phyloP scores from a whole-genome alignment of 2,329 filamentous ascomycete genomes.

The Colletotrichum theobromicola region DNA sequence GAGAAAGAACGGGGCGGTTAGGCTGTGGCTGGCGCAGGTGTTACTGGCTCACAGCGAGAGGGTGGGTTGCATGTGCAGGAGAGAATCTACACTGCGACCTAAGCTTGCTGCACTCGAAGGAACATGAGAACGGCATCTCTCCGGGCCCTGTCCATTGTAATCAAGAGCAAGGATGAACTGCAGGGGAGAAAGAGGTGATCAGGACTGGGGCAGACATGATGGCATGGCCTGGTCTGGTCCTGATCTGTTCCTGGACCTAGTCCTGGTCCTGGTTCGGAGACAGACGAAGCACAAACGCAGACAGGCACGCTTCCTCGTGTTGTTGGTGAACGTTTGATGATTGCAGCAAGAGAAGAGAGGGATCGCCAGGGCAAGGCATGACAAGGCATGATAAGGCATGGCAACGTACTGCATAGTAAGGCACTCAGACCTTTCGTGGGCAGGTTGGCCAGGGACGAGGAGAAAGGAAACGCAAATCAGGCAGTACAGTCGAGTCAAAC shows the following conservation, averaged over 20 bases:
- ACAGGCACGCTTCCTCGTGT: background rate
- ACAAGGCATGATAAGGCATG: background rate
- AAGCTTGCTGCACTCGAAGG: background rate
- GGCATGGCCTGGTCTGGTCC: background rate
- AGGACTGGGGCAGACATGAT: background rate
- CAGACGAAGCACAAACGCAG: background rate
- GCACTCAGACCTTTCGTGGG: background rate
- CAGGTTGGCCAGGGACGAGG: background rate
- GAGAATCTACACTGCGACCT: constrained; percentile 3
- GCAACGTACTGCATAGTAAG: no score
- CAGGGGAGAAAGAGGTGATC: background rate
- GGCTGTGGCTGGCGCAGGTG: background rate
- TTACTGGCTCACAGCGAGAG: background rate
- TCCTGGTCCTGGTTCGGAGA: background rate
- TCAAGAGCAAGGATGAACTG: background rate
- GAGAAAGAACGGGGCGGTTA: constrained; percentile 7
- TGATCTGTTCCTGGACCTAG: no score
- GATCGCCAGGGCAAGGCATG: constrained; percentile 9
- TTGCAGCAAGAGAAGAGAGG: background rate
- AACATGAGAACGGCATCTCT: background rate
- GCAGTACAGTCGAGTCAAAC: background rate
- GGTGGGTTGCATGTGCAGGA: background rate
- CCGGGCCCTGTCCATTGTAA: background rate
- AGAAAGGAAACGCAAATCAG: background rate
- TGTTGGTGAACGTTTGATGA: background rate